A percentile compares a stretch with the other conserved stretches of the same genome.
Conservation (phyloP, 2,329 filamentous ascomycete genomes). For the Verticillium albo-atrum region DNA sequence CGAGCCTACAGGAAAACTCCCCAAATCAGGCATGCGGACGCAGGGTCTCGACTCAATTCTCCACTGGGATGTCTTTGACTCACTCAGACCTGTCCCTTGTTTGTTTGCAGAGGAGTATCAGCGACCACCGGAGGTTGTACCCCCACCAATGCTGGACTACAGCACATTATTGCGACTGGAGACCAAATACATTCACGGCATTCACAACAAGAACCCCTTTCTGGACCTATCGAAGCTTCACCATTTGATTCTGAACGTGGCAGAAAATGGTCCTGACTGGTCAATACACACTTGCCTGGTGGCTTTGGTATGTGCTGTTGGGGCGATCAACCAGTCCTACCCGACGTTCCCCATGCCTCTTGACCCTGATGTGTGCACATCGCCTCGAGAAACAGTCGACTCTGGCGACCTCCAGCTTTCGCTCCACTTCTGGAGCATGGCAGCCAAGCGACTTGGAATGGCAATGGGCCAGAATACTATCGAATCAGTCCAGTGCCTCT, state of each 20-base stretch:
- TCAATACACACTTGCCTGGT: conserved; percentile 10
- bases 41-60: neutral
- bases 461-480: conserved; percentile 9
- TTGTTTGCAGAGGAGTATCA: neutral
- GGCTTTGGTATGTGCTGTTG: conserved; percentile 8
- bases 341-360: neutral
- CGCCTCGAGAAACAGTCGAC: neutral
- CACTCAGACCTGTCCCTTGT: neutral
- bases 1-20: neutral
- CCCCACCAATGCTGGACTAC: neutral
- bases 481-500: conserved; percentile 11
- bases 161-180: neutral
- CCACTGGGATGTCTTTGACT: neutral
- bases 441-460: conserved; percentile 10
- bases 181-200: neutral
- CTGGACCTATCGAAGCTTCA: neutral
- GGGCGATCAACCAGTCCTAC: conserved; percentile 6
- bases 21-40: neutral
- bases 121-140: neutral
- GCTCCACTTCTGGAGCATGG: conserved; percentile 9
- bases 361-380: neutral
- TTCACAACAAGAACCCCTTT: conserved; percentile 1
- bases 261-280: conserved; percentile 13
- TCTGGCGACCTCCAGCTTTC: conserved; percentile 4
- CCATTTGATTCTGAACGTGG: conserved; percentile 3